These are phyloP conservation scores for Chloranthus sessilifolius DNA, from an alignment of 164 flowering plant species.

Conservation along the genomic window DNA sequence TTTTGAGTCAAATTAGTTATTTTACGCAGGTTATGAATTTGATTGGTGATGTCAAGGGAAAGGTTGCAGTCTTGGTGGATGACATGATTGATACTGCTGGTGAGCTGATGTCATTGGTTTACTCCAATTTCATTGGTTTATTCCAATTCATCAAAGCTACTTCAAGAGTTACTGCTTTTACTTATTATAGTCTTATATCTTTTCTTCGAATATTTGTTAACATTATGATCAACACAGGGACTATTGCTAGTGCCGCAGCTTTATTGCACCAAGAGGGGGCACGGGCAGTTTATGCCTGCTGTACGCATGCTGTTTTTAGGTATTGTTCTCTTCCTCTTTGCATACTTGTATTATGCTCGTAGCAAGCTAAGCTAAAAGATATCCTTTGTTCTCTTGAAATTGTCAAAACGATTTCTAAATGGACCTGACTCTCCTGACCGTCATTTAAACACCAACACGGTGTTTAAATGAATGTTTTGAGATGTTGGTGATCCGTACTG, in stretches of 20 bases:
- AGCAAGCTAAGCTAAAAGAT: background rate
- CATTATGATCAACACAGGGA: conserved; percentile 28
- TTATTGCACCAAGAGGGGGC: conserved; percentile 81
- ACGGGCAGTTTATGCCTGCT: conserved; percentile 79
- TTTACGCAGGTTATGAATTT: conserved; percentile 49
- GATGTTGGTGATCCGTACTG: too few species aligned
- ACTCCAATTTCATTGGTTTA: too few species aligned
- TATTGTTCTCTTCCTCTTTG: conserved; percentile 4
- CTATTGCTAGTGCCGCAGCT: conserved; percentile 77
- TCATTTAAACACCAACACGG: too few species aligned
- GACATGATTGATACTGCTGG: conserved; percentile 78
- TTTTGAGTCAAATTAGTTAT: too few species aligned
- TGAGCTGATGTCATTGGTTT: conserved; percentile 14
- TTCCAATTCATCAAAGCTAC: too few species aligned
- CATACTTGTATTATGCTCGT: background rate
- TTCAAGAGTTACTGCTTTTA: too few species aligned
- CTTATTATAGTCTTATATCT: background rate
- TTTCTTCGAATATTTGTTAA: background rate
- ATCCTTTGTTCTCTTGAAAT: too few species aligned
- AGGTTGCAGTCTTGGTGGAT: conserved; percentile 69
- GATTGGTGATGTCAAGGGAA: conserved; percentile 63
- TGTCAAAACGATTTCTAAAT: too few species aligned
- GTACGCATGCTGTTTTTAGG: conserved; percentile 90
- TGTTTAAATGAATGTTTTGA: too few species aligned
- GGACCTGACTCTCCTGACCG: too few species aligned